Base-by-base conservation (phyloP, 768 basidiomycete species). In the Erythrobasidium yunnanense region DNA sequence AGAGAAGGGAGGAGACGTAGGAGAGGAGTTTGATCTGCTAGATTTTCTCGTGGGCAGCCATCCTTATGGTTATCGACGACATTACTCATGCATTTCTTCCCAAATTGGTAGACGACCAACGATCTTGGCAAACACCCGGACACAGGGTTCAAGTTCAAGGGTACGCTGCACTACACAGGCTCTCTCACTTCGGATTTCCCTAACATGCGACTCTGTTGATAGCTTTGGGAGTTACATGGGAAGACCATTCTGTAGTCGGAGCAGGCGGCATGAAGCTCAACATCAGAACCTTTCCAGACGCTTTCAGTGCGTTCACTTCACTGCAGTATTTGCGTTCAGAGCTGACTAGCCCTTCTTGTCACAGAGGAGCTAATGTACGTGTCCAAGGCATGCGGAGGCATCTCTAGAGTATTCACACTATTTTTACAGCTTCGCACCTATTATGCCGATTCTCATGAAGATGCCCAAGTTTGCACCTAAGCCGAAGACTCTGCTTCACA, bases 401-500 rank as follows among this genome's bases (percentile, higher is more conserved):
- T 42, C 11, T 42, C 38, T 42, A n/a, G 11, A 11, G n/a, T 42
- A n/a, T 42, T 11, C 38, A 42, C 38, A 11, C 11, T n/a, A 42
- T n/a, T n/a, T 11, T n/a, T n/a, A n/a, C 38, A 42, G 38, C 11
- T 83, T 82, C n/a, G 84, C 84, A 25, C 72, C 81, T 1, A 77
- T 87, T 50, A 82, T 86, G 73, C 83, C 83, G 0, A 50, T 77
- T 22, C 74, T 80, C 34, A 72, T 83, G 8, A 75, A 73, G 3
- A 70, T 87, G 0, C 79, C 79, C 32, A 77, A 77, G 1, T 53
- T 78, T 30, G 83, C 87, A 54, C 85, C 87, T 0, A 81, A 83
- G 8, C 74, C 85, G 1, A 80, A 83, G 22, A 81, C 77, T 51
- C 81, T 85, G 33, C 73, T 85, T 0, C 69, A 71, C 27, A 81